phyloP scores from a whole-genome alignment of 805 yeast species.

The Teunomyces barrocoloradensis region DNA sequence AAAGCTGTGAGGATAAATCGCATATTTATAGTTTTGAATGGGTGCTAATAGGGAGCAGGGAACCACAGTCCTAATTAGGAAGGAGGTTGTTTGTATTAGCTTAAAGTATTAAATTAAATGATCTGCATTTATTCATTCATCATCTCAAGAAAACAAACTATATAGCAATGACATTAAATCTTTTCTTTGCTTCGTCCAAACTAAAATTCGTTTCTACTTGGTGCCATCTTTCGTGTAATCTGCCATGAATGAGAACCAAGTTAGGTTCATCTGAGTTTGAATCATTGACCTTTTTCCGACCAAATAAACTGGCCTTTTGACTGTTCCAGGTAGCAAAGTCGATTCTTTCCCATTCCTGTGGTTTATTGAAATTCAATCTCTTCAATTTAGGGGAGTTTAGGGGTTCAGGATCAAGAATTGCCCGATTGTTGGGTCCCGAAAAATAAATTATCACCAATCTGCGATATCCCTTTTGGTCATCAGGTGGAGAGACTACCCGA shows the following conservation, averaged over 20 bases:
- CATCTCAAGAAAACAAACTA: neutral
- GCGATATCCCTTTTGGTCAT: constrained; percentile 12
- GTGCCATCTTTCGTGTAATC: constrained; percentile 46
- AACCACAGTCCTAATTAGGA: constrained; percentile 2
- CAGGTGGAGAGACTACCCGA: constrained; percentile 14
- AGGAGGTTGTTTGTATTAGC: neutral
- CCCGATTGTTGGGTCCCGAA: constrained; percentile 13
- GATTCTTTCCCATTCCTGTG: constrained; percentile 27
- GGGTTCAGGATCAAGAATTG: constrained; percentile 13
- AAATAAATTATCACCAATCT: constrained; percentile 14
- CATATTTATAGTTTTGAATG: neutral
- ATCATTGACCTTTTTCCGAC: constrained; percentile 35
- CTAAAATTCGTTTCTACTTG: constrained; percentile 15
- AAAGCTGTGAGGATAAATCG: neutral
- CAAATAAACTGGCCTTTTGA: constrained; percentile 46
- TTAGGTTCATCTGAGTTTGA: constrained; percentile 35
- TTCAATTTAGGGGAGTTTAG: constrained; percentile 11
- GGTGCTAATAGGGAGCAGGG: neutral
- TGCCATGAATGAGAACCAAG: constrained; percentile 35
- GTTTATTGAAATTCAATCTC: constrained; percentile 14
- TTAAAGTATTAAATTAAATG: neutral
- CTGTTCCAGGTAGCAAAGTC: constrained; percentile 31
- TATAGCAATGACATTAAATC: constrained; percentile 2
- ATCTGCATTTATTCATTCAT: neutral
- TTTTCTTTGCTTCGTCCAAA: constrained; percentile 25